These are phyloP conservation scores for Candida alai DNA, from an alignment of 805 yeast genomes.

Conservation along the genomic window DNA sequence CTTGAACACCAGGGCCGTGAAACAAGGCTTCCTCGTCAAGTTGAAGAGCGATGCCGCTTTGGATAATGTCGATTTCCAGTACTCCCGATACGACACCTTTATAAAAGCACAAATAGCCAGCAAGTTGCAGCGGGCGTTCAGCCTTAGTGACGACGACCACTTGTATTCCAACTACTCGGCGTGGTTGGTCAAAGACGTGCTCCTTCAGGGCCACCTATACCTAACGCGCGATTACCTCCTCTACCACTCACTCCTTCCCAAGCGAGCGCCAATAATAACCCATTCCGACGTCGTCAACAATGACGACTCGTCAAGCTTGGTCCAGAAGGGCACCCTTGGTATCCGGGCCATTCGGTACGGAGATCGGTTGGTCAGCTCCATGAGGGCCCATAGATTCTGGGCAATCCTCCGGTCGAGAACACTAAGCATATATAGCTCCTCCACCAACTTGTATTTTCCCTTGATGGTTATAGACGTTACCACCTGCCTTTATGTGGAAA, in stretches of 20 bases:
- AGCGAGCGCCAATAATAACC: slow-evolving; percentile 15
- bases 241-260: slow-evolving; percentile 79
- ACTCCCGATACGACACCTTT: slow-evolving; percentile 5
- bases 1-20: slow-evolving; percentile 17
- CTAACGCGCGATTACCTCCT: slow-evolving; percentile 61
- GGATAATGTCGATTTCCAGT: slow-evolving; percentile 5
- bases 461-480: slow-evolving; percentile 67
- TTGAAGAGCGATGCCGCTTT: slow-evolving; percentile 7
- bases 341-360: slow-evolving; percentile 37
- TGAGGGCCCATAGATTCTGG: slow-evolving; percentile 62
- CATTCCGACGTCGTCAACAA: slow-evolving; percentile 7
- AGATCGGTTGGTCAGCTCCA: slow-evolving; percentile 30
- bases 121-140: slow-evolving; percentile 34
- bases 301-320: slow-evolving; percentile 22
- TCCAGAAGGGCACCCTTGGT: slow-evolving; percentile 38
- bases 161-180: slow-evolving; percentile 62
- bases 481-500: slow-evolving; percentile 57
- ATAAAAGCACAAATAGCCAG: slow-evolving; percentile 26
- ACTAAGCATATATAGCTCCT: slow-evolving; percentile 60
- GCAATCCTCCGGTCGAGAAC: slow-evolving; percentile 69
- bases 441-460: slow-evolving; percentile 87
- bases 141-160: slow-evolving; percentile 51
- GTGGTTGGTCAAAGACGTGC: slow-evolving; percentile 79
- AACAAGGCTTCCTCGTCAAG: slow-evolving; percentile 11
- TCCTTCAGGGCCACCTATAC: slow-evolving; percentile 82